phyloP scores from a whole-genome alignment of 2,329 filamentous ascomycete species.

The Trichophyton verrucosum region DNA sequence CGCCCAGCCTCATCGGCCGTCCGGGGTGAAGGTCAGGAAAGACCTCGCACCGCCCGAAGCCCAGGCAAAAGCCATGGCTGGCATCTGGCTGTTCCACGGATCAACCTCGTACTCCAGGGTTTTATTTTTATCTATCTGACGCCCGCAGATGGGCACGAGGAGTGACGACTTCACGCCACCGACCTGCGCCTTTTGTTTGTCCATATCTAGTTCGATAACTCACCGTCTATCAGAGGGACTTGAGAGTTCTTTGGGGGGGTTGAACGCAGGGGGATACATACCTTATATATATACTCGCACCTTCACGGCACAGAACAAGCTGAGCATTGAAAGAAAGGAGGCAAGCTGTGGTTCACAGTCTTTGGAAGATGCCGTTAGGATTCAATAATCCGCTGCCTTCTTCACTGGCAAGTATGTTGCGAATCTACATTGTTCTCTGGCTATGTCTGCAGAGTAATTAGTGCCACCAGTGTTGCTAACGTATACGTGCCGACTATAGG shows the following conservation, averaged over 20 bases:
- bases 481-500: slow-evolving; percentile 41
- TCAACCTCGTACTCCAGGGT: background rate
- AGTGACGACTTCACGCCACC: background rate
- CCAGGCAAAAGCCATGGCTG: background rate
- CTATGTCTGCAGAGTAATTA: background rate
- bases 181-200: background rate
- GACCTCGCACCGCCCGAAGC: background rate
- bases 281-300: background rate
- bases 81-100: background rate
- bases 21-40: background rate
- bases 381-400: slow-evolving; percentile 36
- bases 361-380: slow-evolving; percentile 12
- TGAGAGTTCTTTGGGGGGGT: too few species aligned
- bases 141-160: background rate
- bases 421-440: background rate
- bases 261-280: too few species aligned
- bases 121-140: background rate
- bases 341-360: background rate
- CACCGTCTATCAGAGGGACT: background rate
- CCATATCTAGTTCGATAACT: background rate
- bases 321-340: too few species aligned
- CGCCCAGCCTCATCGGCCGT: background rate
- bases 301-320: background rate
- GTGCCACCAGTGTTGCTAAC: slow-evolving; percentile 2
- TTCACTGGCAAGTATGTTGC: slow-evolving; percentile 35